Evolutionary conservation across 1,284 basidiomycete genomes (phyloP), one percentile per base, ranked within the genome.

Genomic region (Fistulinella staudtii): DNA sequence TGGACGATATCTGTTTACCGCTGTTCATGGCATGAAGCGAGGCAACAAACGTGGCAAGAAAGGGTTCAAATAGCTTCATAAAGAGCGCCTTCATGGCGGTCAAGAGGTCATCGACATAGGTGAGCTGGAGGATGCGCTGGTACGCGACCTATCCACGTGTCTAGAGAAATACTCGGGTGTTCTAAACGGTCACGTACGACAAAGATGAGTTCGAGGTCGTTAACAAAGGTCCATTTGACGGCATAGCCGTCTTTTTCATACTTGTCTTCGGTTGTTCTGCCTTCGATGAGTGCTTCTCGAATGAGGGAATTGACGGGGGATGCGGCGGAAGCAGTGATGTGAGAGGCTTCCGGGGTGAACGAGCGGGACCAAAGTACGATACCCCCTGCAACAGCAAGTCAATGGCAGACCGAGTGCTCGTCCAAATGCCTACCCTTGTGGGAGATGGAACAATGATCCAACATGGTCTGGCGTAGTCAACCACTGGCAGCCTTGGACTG

Each of bases 101-200:
- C 14, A 96, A 76, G 6, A 99, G 81, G 36, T 93, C 85, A 0
- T 95, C 91, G 45, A 98, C 86, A 63, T 99, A 99, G 8, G 91
- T 85, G 20, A 99, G 76, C 53, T 96, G 94, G 13, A 99, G 76
- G 49, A 99, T 93, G 36, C 95, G 89, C 61, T 98, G 95, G 70
- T 97, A 97, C 39, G 94, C 92, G 42, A 95, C 91, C 90, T 94
- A 56, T n/a, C 29, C 7, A 23, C 8, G 29, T 48, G 41, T 47
- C 44, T 45, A 34, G 41, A 40, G 14, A 5, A 5, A 48, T 15
- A 20, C 6, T n/a, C 30, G 14, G 7, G 23, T 37, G 20, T 21
- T n/a, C 21, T 28, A 22, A 8, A 27, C 27, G 20, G 9, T 28
- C 3, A 73, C 86, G 54, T 55, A 93, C 92, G 56, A 95, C 93